Base-by-base conservation (phyloP, 2,329 filamentous ascomycete genomes). In the Diaporthe humulicola region DNA sequence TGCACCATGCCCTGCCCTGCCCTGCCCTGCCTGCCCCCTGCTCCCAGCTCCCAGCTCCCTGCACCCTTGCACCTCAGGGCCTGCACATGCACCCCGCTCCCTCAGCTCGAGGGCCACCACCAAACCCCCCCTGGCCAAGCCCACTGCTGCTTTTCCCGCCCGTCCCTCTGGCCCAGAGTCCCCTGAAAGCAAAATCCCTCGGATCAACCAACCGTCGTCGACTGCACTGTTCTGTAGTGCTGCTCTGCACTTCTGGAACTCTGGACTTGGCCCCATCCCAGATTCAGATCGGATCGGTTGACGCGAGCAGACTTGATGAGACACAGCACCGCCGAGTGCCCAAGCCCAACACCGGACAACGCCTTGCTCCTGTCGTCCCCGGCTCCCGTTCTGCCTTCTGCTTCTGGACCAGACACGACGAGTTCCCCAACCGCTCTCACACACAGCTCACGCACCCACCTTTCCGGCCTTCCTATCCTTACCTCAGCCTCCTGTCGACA, bases 151-250 rank as follows among this genome's bases (percentile, higher is more conserved):
- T 61, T 48, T 36, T 54, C 58, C 58, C 70, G 42, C 38, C 40
- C 19, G 30, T 42, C 30, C 70, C 50, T 56, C 57, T 54, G 45
- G 57, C 70, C 70, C 45, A 64, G 45, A 54, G 70, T 66, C 70
- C 70, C 70, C 70, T 72, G 70, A 72, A 72, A 56, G 70, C 48
- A 72, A 72, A 64, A 58, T 45, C 70, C 70, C 57, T 64, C 70
- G 33, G 50, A 56, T 54, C 70, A 61, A 40, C 33, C 56, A 54
- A 30, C 42, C 56, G 30, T 61, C 14, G 56, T 54, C 15, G 42
- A 52, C 30, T 56, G 57, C 2, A 12, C 33, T 56, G 50, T 30
- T 48, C 25, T 48, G 60, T 38, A 40, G 52, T 38, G 57, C 22
- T 30, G 22, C 61, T 71, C 60, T 64, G 60, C 17, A 64, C 40